A percentile compares a stretch with the other conserved stretches of the same genome.
Conservation (phyloP, 441 rosid species). For the Populus trichocarpa region DNA sequence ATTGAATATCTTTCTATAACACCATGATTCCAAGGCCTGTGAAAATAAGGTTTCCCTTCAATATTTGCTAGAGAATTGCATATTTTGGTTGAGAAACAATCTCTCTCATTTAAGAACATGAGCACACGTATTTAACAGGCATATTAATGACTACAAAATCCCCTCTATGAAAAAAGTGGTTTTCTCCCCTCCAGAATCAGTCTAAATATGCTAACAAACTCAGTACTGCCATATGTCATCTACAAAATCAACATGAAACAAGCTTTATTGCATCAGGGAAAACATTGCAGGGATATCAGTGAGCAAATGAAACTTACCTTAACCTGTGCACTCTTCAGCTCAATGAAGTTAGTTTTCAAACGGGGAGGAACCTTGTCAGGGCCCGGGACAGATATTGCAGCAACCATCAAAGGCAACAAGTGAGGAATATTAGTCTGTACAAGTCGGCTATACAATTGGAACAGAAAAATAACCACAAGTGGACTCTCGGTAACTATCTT, state of each 20-base stretch:
- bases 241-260: not conserved
- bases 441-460: slow-evolving; percentile 88
- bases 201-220: not conserved
- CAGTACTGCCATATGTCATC: not conserved
- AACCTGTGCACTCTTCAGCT: slow-evolving; percentile 97
- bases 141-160: not conserved
- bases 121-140: not conserved
- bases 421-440: slow-evolving; percentile 94
- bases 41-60: not conserved
- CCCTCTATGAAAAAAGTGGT: not conserved
- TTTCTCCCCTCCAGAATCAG: not conserved
- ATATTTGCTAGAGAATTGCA: too few relatives aligned
- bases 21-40: not conserved
- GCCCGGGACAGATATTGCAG: slow-evolving; percentile 95
- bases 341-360: slow-evolving; percentile 80
- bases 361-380: slow-evolving; percentile 86
- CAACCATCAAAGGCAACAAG: slow-evolving; percentile 93
- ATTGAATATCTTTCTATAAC: too few relatives aligned
- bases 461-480: slow-evolving; percentile 94
- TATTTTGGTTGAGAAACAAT: too few relatives aligned
- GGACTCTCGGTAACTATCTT: slow-evolving; percentile 99
- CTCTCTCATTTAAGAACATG: not conserved
- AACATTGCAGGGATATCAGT: not conserved
- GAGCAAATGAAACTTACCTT: slow-evolving; percentile 57
- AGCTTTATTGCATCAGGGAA: slow-evolving; percentile 2